These are phyloP conservation scores for Penicillium arizonense DNA, from an alignment of 495 filamentous ascomycete genomes.

Conservation along the genomic window DNA sequence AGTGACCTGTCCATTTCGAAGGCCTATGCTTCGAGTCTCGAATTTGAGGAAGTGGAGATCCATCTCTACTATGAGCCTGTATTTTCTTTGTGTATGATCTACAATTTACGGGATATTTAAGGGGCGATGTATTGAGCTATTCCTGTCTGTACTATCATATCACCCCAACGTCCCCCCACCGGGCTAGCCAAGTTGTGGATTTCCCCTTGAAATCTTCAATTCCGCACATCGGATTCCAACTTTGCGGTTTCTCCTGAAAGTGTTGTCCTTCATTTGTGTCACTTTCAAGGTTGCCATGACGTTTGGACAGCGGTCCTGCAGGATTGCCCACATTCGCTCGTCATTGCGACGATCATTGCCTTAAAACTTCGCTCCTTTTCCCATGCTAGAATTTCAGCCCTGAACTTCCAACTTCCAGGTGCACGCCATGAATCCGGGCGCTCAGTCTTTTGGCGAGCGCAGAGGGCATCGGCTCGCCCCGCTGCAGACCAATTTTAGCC, in stretches of 20 bases:
- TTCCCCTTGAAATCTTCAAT: slow-evolving; percentile 12
- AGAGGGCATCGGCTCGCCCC: slow-evolving; percentile 39
- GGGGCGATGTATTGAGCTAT: too few species aligned
- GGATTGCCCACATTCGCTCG: slow-evolving; percentile 19
- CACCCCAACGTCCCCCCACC: slow-evolving; percentile 10
- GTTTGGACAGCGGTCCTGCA: slow-evolving; percentile 18
- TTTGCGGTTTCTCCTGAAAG: slow-evolving; percentile 2
- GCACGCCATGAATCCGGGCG: slow-evolving; percentile 15
- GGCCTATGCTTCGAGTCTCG: background rate
- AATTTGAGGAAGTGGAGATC: background rate
- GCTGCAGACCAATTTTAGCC: slow-evolving; percentile 42
- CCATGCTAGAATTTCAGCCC: background rate
- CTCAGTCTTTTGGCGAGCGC: slow-evolving; percentile 36
- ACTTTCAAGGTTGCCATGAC: slow-evolving; percentile 6
- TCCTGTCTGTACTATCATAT: background rate
- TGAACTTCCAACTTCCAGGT: slow-evolving; percentile 3
- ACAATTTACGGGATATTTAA: too few species aligned
- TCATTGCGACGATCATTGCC: slow-evolving; percentile 25
- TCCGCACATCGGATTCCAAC: slow-evolving; percentile 9
- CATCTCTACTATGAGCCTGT: too few species aligned
- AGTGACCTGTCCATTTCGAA: too few species aligned
- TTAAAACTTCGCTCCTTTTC: slow-evolving; percentile 18
- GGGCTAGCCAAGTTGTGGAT: slow-evolving; percentile 9
- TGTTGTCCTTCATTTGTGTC: slow-evolving; percentile 4
- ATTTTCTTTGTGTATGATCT: background rate